A percentile compares a stretch with the other conserved stretches of the same genome.
Evolutionary conservation across 345 rosid species (phyloP).

Genomic region (Hypericum perforatum): DNA sequence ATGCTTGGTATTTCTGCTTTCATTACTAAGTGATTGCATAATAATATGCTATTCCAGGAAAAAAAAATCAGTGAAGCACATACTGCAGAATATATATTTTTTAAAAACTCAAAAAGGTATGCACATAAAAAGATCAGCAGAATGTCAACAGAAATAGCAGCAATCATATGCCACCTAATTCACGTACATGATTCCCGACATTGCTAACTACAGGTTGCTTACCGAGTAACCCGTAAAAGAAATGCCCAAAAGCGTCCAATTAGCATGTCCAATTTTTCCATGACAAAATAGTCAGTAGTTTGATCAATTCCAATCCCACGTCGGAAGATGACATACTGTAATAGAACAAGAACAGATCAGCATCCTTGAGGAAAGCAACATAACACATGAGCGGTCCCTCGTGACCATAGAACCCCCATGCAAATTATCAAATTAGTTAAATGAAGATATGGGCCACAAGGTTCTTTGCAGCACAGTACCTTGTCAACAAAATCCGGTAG

Average conservation of each 20-base stretch:
- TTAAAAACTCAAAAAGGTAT: too few species aligned
- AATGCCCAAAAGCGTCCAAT: conserved; percentile 70
- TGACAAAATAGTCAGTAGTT: conserved; percentile 69
- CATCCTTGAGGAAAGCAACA: neutral
- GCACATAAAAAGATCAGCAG: too few species aligned
- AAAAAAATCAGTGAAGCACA: too few species aligned
- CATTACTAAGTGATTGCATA: too few species aligned
- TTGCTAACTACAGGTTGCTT: conserved; percentile 13
- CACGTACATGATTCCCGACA: neutral
- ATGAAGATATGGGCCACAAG: neutral
- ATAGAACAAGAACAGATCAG: conserved; percentile 14
- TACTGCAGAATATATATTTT: too few species aligned
- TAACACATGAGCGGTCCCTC: neutral
- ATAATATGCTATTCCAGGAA: too few species aligned
- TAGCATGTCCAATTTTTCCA: conserved; percentile 81
- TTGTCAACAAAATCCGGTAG: conserved; percentile 80
- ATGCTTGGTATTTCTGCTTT: too few species aligned
- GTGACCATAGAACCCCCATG: neutral
- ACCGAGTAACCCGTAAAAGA: conserved; percentile 57
- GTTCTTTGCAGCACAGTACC: conserved; percentile 29
- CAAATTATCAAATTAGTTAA: neutral
- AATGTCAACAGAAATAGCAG: neutral
- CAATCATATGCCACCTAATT: conserved; percentile 3
- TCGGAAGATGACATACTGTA: conserved; percentile 77
- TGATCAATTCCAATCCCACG: conserved; percentile 85